A percentile compares a stretch with the other conserved stretches of the same genome.
Evolutionary conservation across 805 yeast genomes (phyloP).

Genomic region (Candida glaebosa): DNA sequence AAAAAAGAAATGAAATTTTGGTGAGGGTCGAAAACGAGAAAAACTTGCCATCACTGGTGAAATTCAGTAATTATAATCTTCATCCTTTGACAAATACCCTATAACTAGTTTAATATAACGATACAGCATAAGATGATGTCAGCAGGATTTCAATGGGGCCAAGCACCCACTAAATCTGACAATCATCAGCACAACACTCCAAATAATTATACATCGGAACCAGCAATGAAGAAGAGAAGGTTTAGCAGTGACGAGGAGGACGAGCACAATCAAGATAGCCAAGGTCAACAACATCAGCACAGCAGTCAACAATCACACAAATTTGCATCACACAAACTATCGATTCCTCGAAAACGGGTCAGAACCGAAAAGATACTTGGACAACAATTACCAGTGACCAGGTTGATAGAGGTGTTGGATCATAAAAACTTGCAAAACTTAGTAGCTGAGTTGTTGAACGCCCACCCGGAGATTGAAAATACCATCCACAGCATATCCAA

Average conservation of each 20-base stretch:
- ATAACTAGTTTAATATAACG: no score
- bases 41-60: no score
- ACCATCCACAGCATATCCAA: constrained; percentile 55
- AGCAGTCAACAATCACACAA: no score
- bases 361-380: constrained; percentile 49
- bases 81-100: no score
- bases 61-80: no score
- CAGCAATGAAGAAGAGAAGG: constrained; percentile 12
- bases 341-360: constrained; percentile 20
- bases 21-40: no score
- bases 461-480: constrained; percentile 58
- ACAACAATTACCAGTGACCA: constrained; percentile 55
- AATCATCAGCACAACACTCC: not conserved
- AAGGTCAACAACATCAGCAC: constrained; percentile 1
- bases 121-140: constrained; percentile 17
- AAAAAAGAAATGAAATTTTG: no score
- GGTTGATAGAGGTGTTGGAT: constrained; percentile 69
- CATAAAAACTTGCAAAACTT: constrained; percentile 50
- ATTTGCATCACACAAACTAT: not conserved
- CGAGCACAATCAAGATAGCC: not conserved
- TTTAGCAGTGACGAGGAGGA: constrained; percentile 9
- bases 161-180: not conserved
- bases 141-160: constrained; percentile 32
- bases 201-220: not conserved
- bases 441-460: constrained; percentile 48